Conservation (phyloP, 73 alveolate genomes). For the Tetrahymena malaccensis region DNA sequence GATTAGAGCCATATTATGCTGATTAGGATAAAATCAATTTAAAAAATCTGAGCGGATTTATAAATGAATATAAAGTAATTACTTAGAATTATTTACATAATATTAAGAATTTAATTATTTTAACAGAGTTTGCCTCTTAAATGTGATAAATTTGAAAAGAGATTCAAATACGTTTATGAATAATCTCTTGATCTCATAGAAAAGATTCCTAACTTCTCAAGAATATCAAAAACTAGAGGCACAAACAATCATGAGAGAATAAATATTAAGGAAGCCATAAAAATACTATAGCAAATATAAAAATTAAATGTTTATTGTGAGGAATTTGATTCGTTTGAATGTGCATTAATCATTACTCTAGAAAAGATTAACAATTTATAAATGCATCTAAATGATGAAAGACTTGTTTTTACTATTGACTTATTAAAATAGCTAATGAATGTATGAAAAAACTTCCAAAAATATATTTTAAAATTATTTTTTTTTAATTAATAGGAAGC, state of each 20-base stretch:
- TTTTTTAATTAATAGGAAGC: not conserved
- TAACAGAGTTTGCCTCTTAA: not conserved
- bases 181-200: not conserved
- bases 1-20: not conserved
- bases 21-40: not conserved
- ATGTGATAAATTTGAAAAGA: not conserved
- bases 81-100: not conserved
- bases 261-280: not conserved
- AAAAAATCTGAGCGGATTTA: not conserved
- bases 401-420: not conserved
- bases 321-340: not conserved
- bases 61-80: not conserved
- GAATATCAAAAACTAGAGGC: not conserved
- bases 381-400: not conserved
- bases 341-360: not conserved
- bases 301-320: not conserved
- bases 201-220: not conserved
- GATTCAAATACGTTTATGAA: not conserved
- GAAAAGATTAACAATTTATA: not conserved
- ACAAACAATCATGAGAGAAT: not conserved
- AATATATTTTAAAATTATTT: not conserved
- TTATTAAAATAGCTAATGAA: not conserved
- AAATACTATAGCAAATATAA: not conserved
- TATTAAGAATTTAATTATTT: not conserved
- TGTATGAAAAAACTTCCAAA: not conserved